A percentile compares a stretch with the other conserved stretches of the same genome.
These are phyloP conservation scores for Venturia oleaginea DNA, from an alignment of 2,329 filamentous ascomycete genomes.

Conservation along the genomic window DNA sequence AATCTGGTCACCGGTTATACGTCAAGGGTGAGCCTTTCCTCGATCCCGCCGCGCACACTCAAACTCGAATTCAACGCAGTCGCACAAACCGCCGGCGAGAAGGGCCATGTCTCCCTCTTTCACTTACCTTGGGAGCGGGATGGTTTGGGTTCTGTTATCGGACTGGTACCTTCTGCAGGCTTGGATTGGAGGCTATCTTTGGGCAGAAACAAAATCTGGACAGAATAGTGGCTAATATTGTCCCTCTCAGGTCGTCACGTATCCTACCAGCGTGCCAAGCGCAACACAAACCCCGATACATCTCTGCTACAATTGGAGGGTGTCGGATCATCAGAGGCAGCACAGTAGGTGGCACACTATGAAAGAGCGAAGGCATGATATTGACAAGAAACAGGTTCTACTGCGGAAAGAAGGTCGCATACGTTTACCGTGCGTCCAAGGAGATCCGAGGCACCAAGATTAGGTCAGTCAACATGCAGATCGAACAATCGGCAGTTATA, in stretches of 20 bases:
- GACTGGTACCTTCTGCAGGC: neutral
- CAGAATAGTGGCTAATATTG: slow-evolving; percentile 2
- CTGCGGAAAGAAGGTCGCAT: slow-evolving; percentile 96
- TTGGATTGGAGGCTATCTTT: neutral
- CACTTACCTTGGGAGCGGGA: neutral
- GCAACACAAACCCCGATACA: slow-evolving; percentile 80
- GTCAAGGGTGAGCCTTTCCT: slow-evolving; percentile 12
- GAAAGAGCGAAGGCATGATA: neutral
- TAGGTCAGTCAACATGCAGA: slow-evolving; percentile 41
- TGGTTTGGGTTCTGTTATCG: neutral
- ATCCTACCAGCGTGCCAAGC: slow-evolving; percentile 68
- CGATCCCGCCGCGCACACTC: neutral
- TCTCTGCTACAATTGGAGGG: slow-evolving; percentile 98
- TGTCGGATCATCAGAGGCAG: slow-evolving; percentile 81
- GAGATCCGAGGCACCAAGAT: slow-evolving; percentile 98
- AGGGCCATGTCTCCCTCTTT: neutral
- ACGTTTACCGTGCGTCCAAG: slow-evolving; percentile 92
- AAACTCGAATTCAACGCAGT: neutral
- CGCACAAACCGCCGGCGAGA: neutral
- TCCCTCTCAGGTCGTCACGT: slow-evolving; percentile 9
- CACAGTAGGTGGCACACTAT: slow-evolving; percentile 50
- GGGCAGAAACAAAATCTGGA: neutral
- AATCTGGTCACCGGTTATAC: slow-evolving; percentile 12
- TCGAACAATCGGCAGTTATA: neutral
- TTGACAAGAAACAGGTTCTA: slow-evolving; percentile 59